Percentiles rank a stretch among this genome's conserved stretches.
These are phyloP conservation scores for Phylloporus sp. DNA, from an alignment of 768 basidiomycete species.

Conservation along the genomic window DNA sequence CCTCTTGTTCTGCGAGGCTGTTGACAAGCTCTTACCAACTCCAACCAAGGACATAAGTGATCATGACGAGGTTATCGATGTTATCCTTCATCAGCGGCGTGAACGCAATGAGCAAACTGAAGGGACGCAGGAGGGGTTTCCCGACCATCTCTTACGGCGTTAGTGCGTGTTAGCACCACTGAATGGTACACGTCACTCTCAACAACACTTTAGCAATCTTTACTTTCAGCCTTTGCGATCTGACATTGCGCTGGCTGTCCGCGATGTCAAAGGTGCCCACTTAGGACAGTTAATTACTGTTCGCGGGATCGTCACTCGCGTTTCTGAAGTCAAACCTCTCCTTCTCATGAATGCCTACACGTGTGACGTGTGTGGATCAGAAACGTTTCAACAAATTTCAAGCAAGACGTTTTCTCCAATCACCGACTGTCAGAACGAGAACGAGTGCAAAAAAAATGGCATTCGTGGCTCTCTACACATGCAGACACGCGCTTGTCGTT, in stretches of 20 bases:
- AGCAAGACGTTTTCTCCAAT: conserved; percentile 90
- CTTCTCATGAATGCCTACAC: conserved; percentile 97
- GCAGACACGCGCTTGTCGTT: conserved; percentile 97
- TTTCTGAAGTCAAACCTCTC: conserved; percentile 97
- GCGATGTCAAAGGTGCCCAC: conserved; percentile 80
- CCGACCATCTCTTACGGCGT: conserved; percentile 85
- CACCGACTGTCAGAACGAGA: conserved; percentile 80
- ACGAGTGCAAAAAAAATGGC: conserved; percentile 81
- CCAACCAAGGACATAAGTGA: conserved; percentile 89
- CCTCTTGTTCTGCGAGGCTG: conserved; percentile 80
- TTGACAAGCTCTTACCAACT: conserved; percentile 85
- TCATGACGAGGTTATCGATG: conserved; percentile 92
- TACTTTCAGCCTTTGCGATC: conserved; percentile 88
- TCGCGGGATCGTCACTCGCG: conserved; percentile 96
- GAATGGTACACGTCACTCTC: background rate
- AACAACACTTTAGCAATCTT: conserved; percentile 62
- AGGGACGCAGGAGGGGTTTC: conserved; percentile 74
- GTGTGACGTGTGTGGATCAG: conserved; percentile 96
- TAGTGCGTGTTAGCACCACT: conserved; percentile 64
- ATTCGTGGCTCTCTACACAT: conserved; percentile 91
- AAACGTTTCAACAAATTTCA: conserved; percentile 97
- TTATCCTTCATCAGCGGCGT: conserved; percentile 90
- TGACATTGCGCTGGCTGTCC: conserved; percentile 79
- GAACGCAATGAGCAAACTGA: conserved; percentile 84
- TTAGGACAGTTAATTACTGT: conserved; percentile 95